A percentile compares a stretch with the other conserved stretches of the same genome.
These are phyloP conservation scores for Pythium periplocum DNA, from an alignment of 352 stramenopile species.

Conservation along the genomic window DNA sequence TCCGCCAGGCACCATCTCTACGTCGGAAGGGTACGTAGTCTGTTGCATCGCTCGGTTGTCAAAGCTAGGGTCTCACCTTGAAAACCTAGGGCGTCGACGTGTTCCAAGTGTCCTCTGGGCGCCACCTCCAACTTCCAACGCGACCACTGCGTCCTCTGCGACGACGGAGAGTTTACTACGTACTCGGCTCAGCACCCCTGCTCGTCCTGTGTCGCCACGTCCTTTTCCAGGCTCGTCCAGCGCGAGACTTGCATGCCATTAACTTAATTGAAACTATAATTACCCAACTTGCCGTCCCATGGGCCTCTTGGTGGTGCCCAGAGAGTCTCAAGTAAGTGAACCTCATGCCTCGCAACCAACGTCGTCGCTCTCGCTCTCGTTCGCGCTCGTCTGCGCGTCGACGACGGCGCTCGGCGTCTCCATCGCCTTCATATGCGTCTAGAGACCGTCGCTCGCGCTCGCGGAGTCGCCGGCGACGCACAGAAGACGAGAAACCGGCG, in stretches of 20 bases:
- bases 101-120: conserved; percentile 32
- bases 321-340: no score
- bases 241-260: conserved; percentile 13
- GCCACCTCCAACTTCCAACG: conserved; percentile 52
- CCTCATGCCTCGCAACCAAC: neutral
- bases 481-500: neutral
- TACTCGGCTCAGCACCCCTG: conserved; percentile 40
- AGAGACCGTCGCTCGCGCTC: neutral
- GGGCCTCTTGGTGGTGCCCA: no score
- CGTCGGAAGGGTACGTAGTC: conserved; percentile 26
- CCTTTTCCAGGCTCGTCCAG: conserved; percentile 16
- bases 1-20: conserved; percentile 51
- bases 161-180: conserved; percentile 31
- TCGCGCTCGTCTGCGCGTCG: neutral
- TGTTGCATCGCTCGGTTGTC: neutral
- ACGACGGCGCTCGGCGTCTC: neutral
- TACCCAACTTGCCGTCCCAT: no score
- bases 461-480: neutral
- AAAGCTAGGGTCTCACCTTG: neutral
- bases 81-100: conserved; percentile 26
- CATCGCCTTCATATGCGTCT: neutral
- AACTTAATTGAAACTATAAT: no score
- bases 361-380: conserved; percentile 3
- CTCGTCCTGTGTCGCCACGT: conserved; percentile 29
- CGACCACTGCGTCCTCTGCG: conserved; percentile 45